Conservation (phyloP, 805 yeast genomes). For the Saccharomycopsis malanga region DNA sequence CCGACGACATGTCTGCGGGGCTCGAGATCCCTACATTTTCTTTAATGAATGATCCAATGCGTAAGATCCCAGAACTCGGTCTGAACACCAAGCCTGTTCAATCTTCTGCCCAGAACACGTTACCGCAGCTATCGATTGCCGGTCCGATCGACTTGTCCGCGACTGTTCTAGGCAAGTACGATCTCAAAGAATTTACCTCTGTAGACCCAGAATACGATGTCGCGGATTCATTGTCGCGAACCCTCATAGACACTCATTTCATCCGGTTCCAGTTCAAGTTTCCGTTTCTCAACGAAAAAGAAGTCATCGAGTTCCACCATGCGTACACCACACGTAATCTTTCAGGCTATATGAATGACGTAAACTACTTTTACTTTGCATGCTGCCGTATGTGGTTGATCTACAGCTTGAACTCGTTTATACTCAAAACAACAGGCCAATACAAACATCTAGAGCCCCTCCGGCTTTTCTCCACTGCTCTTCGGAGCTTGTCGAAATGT, state of each 20-base stretch:
- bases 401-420: conserved; percentile 44
- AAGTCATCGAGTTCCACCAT: conserved; percentile 43
- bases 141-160: conserved; percentile 35
- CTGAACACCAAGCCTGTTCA: conserved; percentile 9
- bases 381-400: conserved; percentile 53
- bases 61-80: conserved; percentile 18
- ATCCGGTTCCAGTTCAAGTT: conserved; percentile 49
- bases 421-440: conserved; percentile 50
- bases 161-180: conserved; percentile 40
- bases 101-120: neutral
- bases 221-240: conserved; percentile 42
- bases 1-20: conserved; percentile 3
- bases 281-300: conserved; percentile 48
- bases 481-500: conserved; percentile 47
- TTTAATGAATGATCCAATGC: conserved; percentile 22
- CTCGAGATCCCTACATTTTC: conserved; percentile 22
- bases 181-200: conserved; percentile 38
- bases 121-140: conserved; percentile 7
- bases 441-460: conserved; percentile 49
- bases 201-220: conserved; percentile 47
- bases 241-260: conserved; percentile 49
- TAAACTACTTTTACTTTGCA: conserved; percentile 41
- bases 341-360: conserved; percentile 32
- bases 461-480: conserved; percentile 51
- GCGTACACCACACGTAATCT: conserved; percentile 36